Conservation (phyloP, 345 rosid species). For the Excoecaria agallocha region DNA sequence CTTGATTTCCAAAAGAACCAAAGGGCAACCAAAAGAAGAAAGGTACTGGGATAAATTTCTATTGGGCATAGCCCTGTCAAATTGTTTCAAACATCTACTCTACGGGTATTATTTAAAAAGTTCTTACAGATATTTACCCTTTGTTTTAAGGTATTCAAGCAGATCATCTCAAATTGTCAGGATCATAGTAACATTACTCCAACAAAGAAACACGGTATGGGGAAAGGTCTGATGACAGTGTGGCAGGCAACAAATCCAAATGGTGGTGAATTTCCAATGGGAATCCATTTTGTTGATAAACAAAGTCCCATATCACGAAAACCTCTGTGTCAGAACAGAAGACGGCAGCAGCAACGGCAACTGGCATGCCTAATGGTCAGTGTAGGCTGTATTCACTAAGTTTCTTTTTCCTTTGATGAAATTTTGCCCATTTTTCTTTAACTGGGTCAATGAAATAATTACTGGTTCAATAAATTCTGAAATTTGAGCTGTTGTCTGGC, state of each 20-base stretch:
- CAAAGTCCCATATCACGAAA: constrained; percentile 29
- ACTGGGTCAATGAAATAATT: not conserved
- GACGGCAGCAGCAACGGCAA: constrained; percentile 26
- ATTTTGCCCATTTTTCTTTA: not conserved
- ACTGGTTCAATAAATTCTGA: constrained; percentile 5
- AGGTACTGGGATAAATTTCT: constrained; percentile 45
- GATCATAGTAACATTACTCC: constrained; percentile 29
- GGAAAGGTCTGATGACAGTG: constrained; percentile 91
- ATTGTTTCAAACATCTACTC: not conserved
- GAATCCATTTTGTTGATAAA: constrained; percentile 36
- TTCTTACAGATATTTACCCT: constrained; percentile 13
- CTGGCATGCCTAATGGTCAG: constrained; percentile 55
- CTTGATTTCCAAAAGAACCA: constrained; percentile 37
- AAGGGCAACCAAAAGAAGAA: constrained; percentile 53
- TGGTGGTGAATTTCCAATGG: constrained; percentile 51
- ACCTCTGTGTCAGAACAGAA: constrained; percentile 40
- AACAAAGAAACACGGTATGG: constrained; percentile 79
- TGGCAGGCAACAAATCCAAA: constrained; percentile 74
- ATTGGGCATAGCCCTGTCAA: not conserved
- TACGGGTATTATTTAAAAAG: constrained; percentile 10
- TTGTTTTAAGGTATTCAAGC: constrained; percentile 34
- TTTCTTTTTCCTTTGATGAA: constrained; percentile 11
- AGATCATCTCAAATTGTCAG: constrained; percentile 19
- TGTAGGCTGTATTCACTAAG: constrained; percentile 16
- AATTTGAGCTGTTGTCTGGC: constrained; percentile 4